Conservation (phyloP, 192 early-diverging fungal species). For the Dispira parvispora region DNA sequence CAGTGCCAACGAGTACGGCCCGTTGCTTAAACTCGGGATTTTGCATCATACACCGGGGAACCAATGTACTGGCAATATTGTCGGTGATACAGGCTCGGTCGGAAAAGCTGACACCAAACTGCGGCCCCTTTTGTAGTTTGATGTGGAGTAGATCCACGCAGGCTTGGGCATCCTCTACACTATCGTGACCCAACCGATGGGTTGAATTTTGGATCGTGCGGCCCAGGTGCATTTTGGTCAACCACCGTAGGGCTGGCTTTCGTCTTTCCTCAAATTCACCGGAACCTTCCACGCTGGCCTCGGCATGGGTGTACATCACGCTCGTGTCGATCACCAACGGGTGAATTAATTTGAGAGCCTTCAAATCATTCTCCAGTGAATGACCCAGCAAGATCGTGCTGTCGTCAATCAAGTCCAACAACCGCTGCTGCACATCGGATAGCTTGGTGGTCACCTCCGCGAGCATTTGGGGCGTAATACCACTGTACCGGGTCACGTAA, state of each 20-base stretch:
- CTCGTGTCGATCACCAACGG: slow-evolving; percentile 47
- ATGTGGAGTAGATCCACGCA: slow-evolving; percentile 43
- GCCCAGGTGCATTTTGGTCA: slow-evolving; percentile 31
- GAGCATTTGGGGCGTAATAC: slow-evolving; percentile 32
- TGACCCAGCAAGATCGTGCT: slow-evolving; percentile 35
- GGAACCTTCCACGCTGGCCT: too few species aligned
- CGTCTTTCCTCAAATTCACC: slow-evolving; percentile 17
- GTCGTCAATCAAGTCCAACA: slow-evolving; percentile 24
- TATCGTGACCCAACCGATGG: slow-evolving; percentile 40
- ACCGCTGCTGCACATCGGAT: slow-evolving; percentile 26
- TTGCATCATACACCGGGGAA: too few species aligned
- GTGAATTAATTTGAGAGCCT: slow-evolving; percentile 38
- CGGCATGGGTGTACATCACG: slow-evolving; percentile 35
- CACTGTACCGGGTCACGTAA: slow-evolving; percentile 36
- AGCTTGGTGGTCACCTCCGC: slow-evolving; percentile 21
- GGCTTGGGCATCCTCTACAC: slow-evolving; percentile 46
- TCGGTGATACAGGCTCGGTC: too few species aligned
- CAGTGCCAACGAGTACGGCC: too few species aligned
- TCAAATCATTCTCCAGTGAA: slow-evolving; percentile 50
- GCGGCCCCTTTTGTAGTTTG: slow-evolving; percentile 24
- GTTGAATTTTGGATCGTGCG: slow-evolving; percentile 34
- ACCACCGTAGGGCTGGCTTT: slow-evolving; percentile 31
- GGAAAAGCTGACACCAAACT: slow-evolving; percentile 17
- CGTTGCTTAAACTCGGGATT: too few species aligned
- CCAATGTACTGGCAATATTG: too few species aligned